Percentiles rank a stretch among this genome's conserved stretches.
Evolutionary conservation across 768 basidiomycete species (phyloP).

Genomic region (Symmetrospora coprosmae): DNA sequence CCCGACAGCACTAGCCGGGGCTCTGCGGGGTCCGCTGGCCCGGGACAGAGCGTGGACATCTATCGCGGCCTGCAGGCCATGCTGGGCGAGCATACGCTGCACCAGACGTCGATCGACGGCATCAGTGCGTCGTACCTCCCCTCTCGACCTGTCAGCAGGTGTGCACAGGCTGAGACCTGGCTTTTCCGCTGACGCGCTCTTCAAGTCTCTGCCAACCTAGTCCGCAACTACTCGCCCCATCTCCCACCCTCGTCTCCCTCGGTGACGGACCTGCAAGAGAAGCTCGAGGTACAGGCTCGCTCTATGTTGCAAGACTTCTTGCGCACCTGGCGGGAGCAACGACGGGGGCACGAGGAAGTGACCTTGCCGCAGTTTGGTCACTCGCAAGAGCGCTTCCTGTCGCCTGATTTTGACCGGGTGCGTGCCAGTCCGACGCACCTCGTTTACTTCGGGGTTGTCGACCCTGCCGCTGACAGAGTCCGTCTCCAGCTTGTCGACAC

Average conservation of each 20-base stretch:
- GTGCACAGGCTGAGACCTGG: not conserved
- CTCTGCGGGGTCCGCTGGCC: no score
- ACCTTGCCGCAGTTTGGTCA: no score
- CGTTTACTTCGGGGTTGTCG: no score
- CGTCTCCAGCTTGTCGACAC: constrained; percentile 16
- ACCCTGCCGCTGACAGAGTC: not conserved
- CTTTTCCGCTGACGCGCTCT: not conserved
- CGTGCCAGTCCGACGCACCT: not conserved
- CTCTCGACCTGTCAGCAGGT: not conserved
- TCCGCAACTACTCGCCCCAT: constrained; percentile 31
- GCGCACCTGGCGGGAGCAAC: constrained; percentile 22
- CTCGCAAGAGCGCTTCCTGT: no score
- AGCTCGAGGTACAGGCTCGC: constrained; percentile 10
- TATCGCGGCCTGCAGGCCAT: not conserved
- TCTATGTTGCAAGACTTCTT: constrained; percentile 19
- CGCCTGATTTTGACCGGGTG: constrained; percentile 26
- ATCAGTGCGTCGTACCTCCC: constrained; percentile 23
- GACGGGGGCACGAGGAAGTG: constrained; percentile 12
- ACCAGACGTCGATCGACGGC: constrained; percentile 11
- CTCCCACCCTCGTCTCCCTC: constrained; percentile 24
- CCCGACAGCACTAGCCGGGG: no score
- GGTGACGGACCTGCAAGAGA: constrained; percentile 16
- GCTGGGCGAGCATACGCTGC: constrained; percentile 3
- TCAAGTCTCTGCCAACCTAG: constrained; percentile 28
- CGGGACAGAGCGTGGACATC: not conserved